Base-by-base conservation (phyloP, 2,329 filamentous ascomycete genomes). In the Alternaria hordeiaustralica region DNA sequence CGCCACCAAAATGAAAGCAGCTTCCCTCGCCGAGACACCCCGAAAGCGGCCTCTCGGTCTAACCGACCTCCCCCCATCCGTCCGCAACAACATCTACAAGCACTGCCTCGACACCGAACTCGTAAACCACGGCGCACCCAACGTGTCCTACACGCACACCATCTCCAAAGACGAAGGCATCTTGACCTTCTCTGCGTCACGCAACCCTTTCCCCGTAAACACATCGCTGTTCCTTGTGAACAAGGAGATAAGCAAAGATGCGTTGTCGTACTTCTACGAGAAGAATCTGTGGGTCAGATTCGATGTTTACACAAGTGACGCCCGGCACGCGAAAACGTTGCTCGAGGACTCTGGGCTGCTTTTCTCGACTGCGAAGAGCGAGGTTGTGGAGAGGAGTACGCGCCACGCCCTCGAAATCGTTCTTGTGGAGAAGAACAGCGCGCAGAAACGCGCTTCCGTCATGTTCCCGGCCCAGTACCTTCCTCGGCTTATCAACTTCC, bases 391-490 rank as follows among this genome's bases (percentile, higher is more conserved):
- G 21, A 36, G 41, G 2, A 59, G 61, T 2, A 69, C 47, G 7
- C 60, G 57, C 7, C 75, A 78, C 28, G 75, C 74, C 0, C 63
- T 79, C 21, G 75, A 78, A 3, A 21, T 79, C 4, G 69, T 67
- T 1, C 60, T 79, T 6, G 65, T 74, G 1, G 75, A 78, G 44
- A 75, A 77, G 59, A 66, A 69, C 28, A 76, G 72, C 46, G 63
- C 54, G 6, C 66, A 73, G 60, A 77, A 71, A 44, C 65, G 75
- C 21, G 72, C 74, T 2, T 53, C 26, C 0, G 71, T 78, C 11
- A 69, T 79, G 59, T 79, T 79, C 26, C 77, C 77, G 0, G 76
- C 76, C 1, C 76, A 78, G 26, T 79, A 79, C 36, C 65, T 79
- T 0, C 77, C 77, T 1, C 71, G 77, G 0, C 58, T 79, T n/a